These are phyloP conservation scores for Trypanosoma lewisi DNA, from an alignment of 208 protist genomes.

Conservation along the genomic window DNA sequence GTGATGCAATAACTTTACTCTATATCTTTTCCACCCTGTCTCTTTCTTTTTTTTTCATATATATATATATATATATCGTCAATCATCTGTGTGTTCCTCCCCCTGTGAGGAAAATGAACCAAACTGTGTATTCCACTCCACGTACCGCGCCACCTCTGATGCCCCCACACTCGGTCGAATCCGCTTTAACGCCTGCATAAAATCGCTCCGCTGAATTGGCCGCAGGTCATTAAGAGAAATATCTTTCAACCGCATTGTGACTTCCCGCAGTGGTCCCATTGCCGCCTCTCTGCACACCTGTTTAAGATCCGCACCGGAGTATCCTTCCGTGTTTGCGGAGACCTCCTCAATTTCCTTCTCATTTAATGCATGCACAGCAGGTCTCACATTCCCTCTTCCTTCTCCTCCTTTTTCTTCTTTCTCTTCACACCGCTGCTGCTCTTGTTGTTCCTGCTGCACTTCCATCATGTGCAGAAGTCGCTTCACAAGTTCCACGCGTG, in stretches of 20 bases:
- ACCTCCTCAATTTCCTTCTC: constrained; percentile 41
- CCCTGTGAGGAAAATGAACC: constrained; percentile 53
- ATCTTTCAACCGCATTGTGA: constrained; percentile 51
- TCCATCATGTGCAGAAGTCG: constrained; percentile 58
- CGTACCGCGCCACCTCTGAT: constrained; percentile 69
- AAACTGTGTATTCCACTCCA: constrained; percentile 81
- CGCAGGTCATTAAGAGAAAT: constrained; percentile 50
- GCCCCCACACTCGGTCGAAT: constrained; percentile 78
- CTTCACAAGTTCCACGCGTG: constrained; percentile 54
- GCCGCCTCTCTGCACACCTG: constrained; percentile 74
- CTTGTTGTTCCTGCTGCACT: constrained; percentile 12
- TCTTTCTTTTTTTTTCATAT: constrained; percentile 20
- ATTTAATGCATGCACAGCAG: constrained; percentile 32
- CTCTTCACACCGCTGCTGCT: neutral
- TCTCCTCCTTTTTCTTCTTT: neutral
- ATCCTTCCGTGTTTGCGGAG: constrained; percentile 56
- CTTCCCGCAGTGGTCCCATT: constrained; percentile 76
- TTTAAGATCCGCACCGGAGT: constrained; percentile 78
- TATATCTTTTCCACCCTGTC: constrained; percentile 5
- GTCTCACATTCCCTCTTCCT: neutral
- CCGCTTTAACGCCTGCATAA: constrained; percentile 66
- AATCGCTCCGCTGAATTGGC: constrained; percentile 65
- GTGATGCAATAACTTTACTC: constrained; percentile 1
- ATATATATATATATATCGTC: no score
- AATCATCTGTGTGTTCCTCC: constrained; percentile 27